Percentiles rank a stretch among this genome's conserved stretches.
Conservation (phyloP, 345 rosid species). For the Camelina neglecta region DNA sequence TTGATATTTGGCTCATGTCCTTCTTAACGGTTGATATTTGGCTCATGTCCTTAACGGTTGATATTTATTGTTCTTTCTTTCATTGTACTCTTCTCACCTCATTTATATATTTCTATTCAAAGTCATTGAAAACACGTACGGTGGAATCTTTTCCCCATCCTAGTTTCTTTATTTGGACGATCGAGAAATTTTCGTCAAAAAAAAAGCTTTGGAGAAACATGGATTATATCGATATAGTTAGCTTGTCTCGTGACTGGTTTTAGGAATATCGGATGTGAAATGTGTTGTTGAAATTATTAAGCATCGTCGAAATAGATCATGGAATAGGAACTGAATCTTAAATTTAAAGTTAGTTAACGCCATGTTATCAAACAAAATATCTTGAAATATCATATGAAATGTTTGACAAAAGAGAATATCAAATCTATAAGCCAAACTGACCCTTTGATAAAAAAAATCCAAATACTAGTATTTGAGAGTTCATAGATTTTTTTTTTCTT, state of each 20-base stretch:
- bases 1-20: background rate
- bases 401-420: background rate
- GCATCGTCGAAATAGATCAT: background rate
- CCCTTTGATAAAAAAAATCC: too few relatives aligned
- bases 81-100: conserved; percentile 17
- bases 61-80: conserved; percentile 26
- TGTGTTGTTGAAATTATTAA: conserved; percentile 6
- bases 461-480: too few relatives aligned
- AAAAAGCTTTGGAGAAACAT: conserved; percentile 8
- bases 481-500: background rate
- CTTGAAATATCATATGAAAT: background rate
- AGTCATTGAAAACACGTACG: conserved; percentile 27
- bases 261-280: conserved; percentile 8
- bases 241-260: conserved; percentile 24
- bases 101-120: conserved; percentile 24
- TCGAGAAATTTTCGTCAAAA: background rate
- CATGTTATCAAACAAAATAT: background rate
- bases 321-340: background rate
- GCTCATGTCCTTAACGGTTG: background rate
- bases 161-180: conserved; percentile 26
- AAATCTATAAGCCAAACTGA: too few relatives aligned
- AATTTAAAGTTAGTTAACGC: background rate
- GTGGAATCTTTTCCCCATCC: conserved; percentile 30
- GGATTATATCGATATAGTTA: background rate
- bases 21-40: too few relatives aligned